Evolutionary conservation across 2,329 filamentous ascomycete genomes (phyloP), one percentile per base, ranked within the genome.

Genomic region (Tolypocladium cylindrosporum): DNA sequence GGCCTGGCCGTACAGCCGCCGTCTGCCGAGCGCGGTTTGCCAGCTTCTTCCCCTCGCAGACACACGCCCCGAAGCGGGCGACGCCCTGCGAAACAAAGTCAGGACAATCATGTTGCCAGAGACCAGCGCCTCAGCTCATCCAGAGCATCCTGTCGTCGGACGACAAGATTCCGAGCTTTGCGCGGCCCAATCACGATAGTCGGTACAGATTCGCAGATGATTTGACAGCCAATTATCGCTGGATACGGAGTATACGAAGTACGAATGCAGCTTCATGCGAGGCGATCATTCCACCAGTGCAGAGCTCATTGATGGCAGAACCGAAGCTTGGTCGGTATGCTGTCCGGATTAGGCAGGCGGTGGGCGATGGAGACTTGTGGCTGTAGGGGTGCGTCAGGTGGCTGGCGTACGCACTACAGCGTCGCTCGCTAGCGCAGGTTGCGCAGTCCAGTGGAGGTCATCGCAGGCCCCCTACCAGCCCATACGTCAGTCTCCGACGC

Each of bases 81-180:
- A 36, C 31, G 41, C 54, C 50, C 55, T 56, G n/a, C 58, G 62
- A 42, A 58, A 59, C 3, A 63, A 56, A 19, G 57, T 51, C 37
- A 61, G 24, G 27, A 55, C 53, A 51, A 63, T 58, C 63, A 65
- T 65, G 58, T 31, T 58, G 50, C 36, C 2, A 24, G n/a, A 21
- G 13, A 31, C 8, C 14, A 42, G 19, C 11, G 39, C 31, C 24
- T 43, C 39, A 42, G 37, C 39, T 34, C 24, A n/a, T 42, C 14
- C 19, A 42, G 39, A 27, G 40, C 40, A 41, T 55, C 24, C 40
- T 43, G 39, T 14, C 39, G 36, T 13, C 14, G 7, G 27, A 7
- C 14, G 27, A 8, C 24, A 27, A 34, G 14, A n/a, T 36, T n/a
- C 31, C 2, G 48, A 34, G 8, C 48, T 27, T 16, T 52, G 31